Evolutionary conservation across 345 rosid genomes (phyloP), one percentile per base, ranked within the genome.

Genomic region (Cochlearia excelsa): DNA sequence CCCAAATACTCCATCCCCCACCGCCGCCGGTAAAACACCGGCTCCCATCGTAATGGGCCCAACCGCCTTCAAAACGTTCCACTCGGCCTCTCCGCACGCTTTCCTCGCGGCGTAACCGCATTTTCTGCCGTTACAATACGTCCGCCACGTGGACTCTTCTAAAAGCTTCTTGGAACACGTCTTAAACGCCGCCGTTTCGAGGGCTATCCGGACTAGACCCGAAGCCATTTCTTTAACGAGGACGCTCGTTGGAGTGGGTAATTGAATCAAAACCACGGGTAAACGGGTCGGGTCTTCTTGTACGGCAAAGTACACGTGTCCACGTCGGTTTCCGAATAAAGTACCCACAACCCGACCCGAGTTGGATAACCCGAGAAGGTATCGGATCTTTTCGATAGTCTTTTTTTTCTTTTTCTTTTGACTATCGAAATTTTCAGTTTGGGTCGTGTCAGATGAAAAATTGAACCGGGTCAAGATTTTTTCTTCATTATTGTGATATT

Each of bases 151-250:
- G 3, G 82, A 77, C 73, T 86, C 97, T 41, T 85, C 83, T 1
- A 87, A 55, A 54, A 93, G 74, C 80, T 77, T 80, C 73, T 77
- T 83, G 1, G 49, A 38, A n/a, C 26, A 71, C 5, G 27, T 3
- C 70, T 65, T 65, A 28, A 34, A 51, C 61, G 61, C 60, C 0
- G 67, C 63, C 56, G 74, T 57, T 57, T 63, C 81, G 0, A 93
- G 66, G 2, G 97, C 99, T 55, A 93, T 80, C 61, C 97, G 67
- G 0, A 93, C 99, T 10, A 82, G 65, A 45, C 97, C 97, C 1
- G 99, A 93, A 7, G 97, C 97, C 99, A 93, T 93, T 64, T 93
- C 97, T 34, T 83, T 72, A 2, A 88, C 91, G 1, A 93, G 76
- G 9, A 85, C 76, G 51, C 91, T 88, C 0, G 97, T 93, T 1